Evolutionary conservation across 1,284 basidiomycete genomes (phyloP), one percentile per base, ranked within the genome.

Genomic region (Fomitiporia mediterranea): DNA sequence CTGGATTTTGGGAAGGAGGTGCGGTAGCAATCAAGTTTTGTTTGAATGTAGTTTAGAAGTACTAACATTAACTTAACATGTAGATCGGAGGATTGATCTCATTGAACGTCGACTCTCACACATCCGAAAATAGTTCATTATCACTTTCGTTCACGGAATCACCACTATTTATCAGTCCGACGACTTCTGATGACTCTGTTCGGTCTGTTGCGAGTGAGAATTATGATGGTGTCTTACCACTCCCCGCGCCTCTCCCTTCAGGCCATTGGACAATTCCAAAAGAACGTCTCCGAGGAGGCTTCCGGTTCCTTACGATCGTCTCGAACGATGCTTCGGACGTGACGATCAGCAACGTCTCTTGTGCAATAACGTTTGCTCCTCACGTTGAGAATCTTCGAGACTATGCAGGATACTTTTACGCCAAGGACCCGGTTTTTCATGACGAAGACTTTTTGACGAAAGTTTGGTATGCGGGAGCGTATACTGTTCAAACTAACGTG

Each of bases 381-480:
- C 79, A 82, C 60, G 70, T 79, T 15, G 67, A 73, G 1, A 68
- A 82, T 61, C 63, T 82, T 61, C 69, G 74, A 21, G 73, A 75
- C 19, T 83, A 83, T 63, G 65, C 73, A 4, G 81, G 81, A 0
- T 83, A 82, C 64, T 83, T 83, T 66, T 79, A 71, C 57, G 73
- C 81, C 0, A 59, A 63, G 5, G 79, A 82, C 58, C 74, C 73
- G 0, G 67, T 58, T 0, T 79, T 72, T 48, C 66, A 74, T n/a
- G 80, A 82, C 62, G 53, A 63, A 28, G 69, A 80, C 56, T 80
- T 81, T 59, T 63, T 81, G 64, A 82, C 76, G 0, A 82, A 81
- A 63, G 77, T 81, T 4, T 83, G 81, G 81, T 83, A 82, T 61
- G 72, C 80, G 0, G 81, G 81, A 4, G 81, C 80, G 4, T 83